Percentiles rank a stretch among this genome's conserved stretches.
Conservation (phyloP, 1,284 basidiomycete genomes). For the Coniferiporia weirii region DNA sequence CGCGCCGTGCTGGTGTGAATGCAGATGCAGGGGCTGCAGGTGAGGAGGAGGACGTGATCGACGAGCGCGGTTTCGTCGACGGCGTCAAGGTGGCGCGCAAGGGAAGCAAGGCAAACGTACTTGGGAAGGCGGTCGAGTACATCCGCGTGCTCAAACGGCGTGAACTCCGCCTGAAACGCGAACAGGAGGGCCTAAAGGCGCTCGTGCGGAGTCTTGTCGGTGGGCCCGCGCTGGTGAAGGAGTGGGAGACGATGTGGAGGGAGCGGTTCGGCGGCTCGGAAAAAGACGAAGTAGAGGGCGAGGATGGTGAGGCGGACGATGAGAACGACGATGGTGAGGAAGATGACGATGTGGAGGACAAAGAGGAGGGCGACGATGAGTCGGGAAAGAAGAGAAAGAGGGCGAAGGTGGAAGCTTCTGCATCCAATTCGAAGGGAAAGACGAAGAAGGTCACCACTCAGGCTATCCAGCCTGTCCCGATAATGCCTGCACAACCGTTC, state of each 20-base stretch:
- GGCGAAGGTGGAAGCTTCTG: slow-evolving; percentile 28
- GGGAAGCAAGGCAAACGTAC: slow-evolving; percentile 78
- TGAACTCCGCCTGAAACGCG: slow-evolving; percentile 61
- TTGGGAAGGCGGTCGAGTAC: slow-evolving; percentile 80
- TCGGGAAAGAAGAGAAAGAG: slow-evolving; percentile 35
- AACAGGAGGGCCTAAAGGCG: slow-evolving; percentile 65
- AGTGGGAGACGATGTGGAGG: slow-evolving; percentile 73
- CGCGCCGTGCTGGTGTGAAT: slow-evolving; percentile 22
- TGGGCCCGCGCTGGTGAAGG: slow-evolving; percentile 58
- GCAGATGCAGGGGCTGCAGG: slow-evolving; percentile 31
- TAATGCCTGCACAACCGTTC: slow-evolving; percentile 3
- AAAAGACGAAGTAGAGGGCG: slow-evolving; percentile 56
- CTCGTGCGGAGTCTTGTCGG: slow-evolving; percentile 65
- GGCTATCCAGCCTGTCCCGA: slow-evolving; percentile 9
- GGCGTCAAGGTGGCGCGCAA: slow-evolving; percentile 80
- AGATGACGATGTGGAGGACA: slow-evolving; percentile 50
- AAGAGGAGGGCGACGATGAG: slow-evolving; percentile 49
- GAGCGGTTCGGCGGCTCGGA: slow-evolving; percentile 69
- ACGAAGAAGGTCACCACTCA: slow-evolving; percentile 29
- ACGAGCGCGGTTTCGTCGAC: slow-evolving; percentile 73
- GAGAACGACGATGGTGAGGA: slow-evolving; percentile 52
- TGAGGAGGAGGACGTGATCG: slow-evolving; percentile 48
- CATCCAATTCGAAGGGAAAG: slow-evolving; percentile 21
- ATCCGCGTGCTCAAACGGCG: slow-evolving; percentile 72
- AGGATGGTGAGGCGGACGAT: slow-evolving; percentile 40